Evolutionary conservation across 768 basidiomycete genomes (phyloP), one percentile per base, ranked within the genome.

Genomic region (Mycena maculata): DNA sequence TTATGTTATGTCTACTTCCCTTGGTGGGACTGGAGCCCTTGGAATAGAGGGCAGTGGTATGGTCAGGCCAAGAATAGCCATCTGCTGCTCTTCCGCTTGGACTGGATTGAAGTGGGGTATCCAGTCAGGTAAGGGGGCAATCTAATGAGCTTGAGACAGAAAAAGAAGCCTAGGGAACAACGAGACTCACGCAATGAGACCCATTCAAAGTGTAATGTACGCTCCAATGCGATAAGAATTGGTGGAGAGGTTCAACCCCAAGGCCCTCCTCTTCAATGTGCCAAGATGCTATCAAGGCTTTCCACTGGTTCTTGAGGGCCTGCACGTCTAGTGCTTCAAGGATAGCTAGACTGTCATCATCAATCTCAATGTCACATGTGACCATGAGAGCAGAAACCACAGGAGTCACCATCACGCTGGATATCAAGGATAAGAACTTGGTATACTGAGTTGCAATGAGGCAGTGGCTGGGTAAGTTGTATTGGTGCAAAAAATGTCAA

Each of bases 361-460:
- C 13, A 16, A 61, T 44, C 6, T 39, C 38, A n/a, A 61, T 20
- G 1, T 42, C 39, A 20, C 49, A 50, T 15, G 31, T 27, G 15
- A 61, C 12, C 49, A 61, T 9, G 22, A 61, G 22, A 1, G 49
- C 49, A 61, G 15, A 61, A 61, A 18, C 60, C 60, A 16, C 60
- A 61, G 10, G 60, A 61, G 8, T 23, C 36, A 3, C 28, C 36
- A 12, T 61, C 60, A 2, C 20, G 7, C 25, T 61, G 60, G 12
- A 61, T 30, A 23, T 61, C 49, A 16, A 61, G 49, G 2, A 4
- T 1, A 4, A 11, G 18, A 2, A 52, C 49, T 1, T n/a, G 6
- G 38, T 60, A 60, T 18, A 9, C 22, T 9, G 25, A 31, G 28
- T 56, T 15, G 38, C 23, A 3, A 4, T 16, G 22, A 5, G 38